Evolutionary conservation across 1,284 basidiomycete species (phyloP), one percentile per base, ranked within the genome.

Genomic region (Melampsora larici-populina): DNA sequence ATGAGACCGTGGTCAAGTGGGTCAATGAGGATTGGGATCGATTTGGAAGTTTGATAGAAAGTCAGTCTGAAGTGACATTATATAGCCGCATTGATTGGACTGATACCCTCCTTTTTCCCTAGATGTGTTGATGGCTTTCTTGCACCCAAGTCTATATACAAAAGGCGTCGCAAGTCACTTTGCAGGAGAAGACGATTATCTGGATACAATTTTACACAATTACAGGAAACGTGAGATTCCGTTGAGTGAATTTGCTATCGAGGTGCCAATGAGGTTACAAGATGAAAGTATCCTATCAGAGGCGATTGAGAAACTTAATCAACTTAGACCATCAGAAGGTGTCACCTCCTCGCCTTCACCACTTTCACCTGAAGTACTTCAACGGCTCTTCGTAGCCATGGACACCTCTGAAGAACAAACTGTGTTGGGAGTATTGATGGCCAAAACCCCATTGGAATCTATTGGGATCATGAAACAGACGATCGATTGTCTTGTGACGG

Each of bases 381-480:
- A 78, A 31, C 58, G 76, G 33, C 62, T 78, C n/a, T 78, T 78
- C 60, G 76, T 78, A 11, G 76, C 76, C n/a, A 78, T 78, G 76
- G 76, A 78, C 60, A 78, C 76, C 2, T 68, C 48, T 11, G 76
- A 78, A n/a, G 76, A 78, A 60, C 68, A 70, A 29, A 71, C 48
- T 31, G 69, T 78, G 5, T 49, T 78, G 26, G 63, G 69, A 31
- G 76, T 78, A 9, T 58, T 78, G 62, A 71, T 66, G 76, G 76
- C 69, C 24, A 78, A 78, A 55, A 78, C 76, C 0, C 76, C 76
- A 5, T 63, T 71, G 36, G 69, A 78, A 71, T 78, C 67, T 49
- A 78, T 78, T 33, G 70, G 67, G 36, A 78, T 78, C 36, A 78
- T 78, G 48, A 78, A 71, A 55, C 76, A 78, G 51, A 78, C 76